These are phyloP conservation scores for Lasiosphaeria ovina DNA, from an alignment of 495 filamentous ascomycete species.

Conservation along the genomic window DNA sequence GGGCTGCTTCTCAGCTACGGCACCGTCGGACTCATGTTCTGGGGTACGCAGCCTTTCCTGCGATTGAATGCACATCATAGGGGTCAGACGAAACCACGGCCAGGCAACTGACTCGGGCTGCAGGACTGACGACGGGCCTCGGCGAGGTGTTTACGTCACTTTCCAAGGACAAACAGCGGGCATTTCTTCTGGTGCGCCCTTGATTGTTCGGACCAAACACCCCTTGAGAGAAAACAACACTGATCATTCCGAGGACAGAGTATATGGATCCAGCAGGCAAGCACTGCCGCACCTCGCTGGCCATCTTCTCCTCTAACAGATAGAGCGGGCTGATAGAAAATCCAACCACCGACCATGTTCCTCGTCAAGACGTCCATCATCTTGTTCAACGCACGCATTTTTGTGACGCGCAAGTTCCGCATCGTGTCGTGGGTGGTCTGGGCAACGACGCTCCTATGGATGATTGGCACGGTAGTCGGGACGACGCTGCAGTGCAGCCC, in stretches of 20 bases:
- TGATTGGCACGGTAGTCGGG: constrained; percentile 8
- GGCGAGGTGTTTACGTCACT: not conserved
- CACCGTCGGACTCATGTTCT: constrained; percentile 4
- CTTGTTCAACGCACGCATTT: constrained; percentile 15
- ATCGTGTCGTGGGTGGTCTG: constrained; percentile 11
- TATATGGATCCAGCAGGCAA: not conserved
- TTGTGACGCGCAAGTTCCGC: constrained; percentile 9
- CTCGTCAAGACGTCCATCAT: constrained; percentile 17
- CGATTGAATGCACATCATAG: too few relatives aligned
- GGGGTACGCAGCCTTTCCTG: not conserved
- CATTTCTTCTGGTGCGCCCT: constrained; percentile 3
- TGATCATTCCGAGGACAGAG: not conserved
- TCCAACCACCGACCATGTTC: constrained; percentile 19
- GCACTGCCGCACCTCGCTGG: not conserved
- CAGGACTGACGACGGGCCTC: not conserved
- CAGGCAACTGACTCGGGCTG: not conserved
- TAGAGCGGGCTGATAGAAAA: constrained; percentile 4
- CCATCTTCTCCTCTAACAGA: not conserved
- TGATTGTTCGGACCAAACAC: not conserved
- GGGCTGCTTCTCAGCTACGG: constrained; percentile 13
- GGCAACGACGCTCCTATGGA: constrained; percentile 8
- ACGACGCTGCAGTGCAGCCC: constrained; percentile 17
- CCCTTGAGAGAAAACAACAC: not conserved
- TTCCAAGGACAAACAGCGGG: not conserved
- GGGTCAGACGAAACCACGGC: too few relatives aligned